Evolutionary conservation across 1,284 basidiomycete genomes (phyloP).

Genomic region (Polyporus tsugae): DNA sequence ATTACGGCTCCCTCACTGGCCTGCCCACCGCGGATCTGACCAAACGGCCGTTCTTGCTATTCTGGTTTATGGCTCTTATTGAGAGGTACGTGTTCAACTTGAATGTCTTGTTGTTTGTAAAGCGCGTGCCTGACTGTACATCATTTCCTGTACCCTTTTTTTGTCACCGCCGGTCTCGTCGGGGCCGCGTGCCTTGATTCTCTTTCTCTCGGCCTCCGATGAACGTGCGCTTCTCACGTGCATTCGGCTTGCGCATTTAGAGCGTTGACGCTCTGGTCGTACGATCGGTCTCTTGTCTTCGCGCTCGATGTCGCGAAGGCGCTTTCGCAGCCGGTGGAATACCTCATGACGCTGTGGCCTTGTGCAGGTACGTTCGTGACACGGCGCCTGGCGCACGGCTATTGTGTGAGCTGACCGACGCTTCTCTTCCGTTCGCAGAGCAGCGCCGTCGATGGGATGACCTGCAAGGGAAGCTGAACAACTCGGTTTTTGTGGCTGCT

Average conservation of each 20-base stretch:
- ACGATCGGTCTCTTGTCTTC: constrained; percentile 64
- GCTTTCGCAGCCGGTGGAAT: constrained; percentile 69
- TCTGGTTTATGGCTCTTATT: constrained; percentile 83
- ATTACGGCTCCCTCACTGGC: constrained; percentile 70
- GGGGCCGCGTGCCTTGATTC: constrained; percentile 10
- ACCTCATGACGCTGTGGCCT: constrained; percentile 73
- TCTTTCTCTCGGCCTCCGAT: constrained; percentile 5
- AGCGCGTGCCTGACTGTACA: constrained; percentile 28
- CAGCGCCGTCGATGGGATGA: constrained; percentile 57
- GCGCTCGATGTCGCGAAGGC: constrained; percentile 74
- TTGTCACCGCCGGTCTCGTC: constrained; percentile 12
- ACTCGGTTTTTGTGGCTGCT: constrained; percentile 59
- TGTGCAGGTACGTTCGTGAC: constrained; percentile 57
- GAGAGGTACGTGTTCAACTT: constrained; percentile 55
- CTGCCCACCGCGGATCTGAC: constrained; percentile 54
- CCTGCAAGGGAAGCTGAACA: constrained; percentile 55
- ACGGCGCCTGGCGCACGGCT: not conserved
- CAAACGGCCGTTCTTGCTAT: constrained; percentile 71
- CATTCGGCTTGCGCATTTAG: constrained; percentile 44
- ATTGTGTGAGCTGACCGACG: not conserved
- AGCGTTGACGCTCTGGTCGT: constrained; percentile 67
- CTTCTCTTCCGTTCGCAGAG: constrained; percentile 46
- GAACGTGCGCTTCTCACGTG: constrained; percentile 11
- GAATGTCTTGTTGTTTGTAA: not conserved
- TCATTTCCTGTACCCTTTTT: constrained; percentile 2